phyloP scores from a whole-genome alignment of 257 asterid genomes.

The Scutellaria baicalensis region DNA sequence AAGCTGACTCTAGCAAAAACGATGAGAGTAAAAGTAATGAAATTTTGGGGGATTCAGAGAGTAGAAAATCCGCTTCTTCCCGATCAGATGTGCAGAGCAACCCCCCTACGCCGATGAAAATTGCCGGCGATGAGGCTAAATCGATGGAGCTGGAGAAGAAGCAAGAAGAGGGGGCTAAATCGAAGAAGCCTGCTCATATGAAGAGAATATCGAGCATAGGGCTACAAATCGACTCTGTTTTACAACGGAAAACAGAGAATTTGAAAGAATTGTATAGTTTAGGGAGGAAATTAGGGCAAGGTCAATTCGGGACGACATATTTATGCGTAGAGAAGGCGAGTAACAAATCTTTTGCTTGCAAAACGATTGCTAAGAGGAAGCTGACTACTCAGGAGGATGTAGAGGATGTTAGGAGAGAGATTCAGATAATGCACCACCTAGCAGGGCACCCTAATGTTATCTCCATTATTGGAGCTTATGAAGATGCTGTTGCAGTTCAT shows the following conservation, averaged over 20 bases:
- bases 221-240: constrained; percentile 32
- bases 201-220: constrained; percentile 38
- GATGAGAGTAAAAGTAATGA: not conserved
- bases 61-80: constrained; percentile 9
- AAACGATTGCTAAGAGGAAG: constrained; percentile 46
- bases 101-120: constrained; percentile 39
- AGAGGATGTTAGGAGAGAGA: constrained; percentile 50
- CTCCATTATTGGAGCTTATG: constrained; percentile 39
- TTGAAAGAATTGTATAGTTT: constrained; percentile 28
- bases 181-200: constrained; percentile 22
- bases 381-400: constrained; percentile 40
- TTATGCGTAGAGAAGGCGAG: constrained; percentile 34
- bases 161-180: constrained; percentile 13
- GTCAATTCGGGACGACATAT: constrained; percentile 45
- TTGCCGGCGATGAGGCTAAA: constrained; percentile 19
- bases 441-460: constrained; percentile 43
- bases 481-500: constrained; percentile 41
- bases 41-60: constrained; percentile 4
- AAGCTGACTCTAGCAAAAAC: constrained; percentile 14
- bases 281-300: constrained; percentile 42
- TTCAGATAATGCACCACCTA: constrained; percentile 49
- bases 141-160: constrained; percentile 1
- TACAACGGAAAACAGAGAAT: constrained; percentile 34
- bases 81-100: constrained; percentile 21
- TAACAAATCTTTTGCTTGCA: constrained; percentile 37